A percentile compares a stretch with the other conserved stretches of the same genome.
These are phyloP conservation scores for Cutaneotrichosporon sp. DNA, from an alignment of 1,284 basidiomycete genomes.

Conservation along the genomic window DNA sequence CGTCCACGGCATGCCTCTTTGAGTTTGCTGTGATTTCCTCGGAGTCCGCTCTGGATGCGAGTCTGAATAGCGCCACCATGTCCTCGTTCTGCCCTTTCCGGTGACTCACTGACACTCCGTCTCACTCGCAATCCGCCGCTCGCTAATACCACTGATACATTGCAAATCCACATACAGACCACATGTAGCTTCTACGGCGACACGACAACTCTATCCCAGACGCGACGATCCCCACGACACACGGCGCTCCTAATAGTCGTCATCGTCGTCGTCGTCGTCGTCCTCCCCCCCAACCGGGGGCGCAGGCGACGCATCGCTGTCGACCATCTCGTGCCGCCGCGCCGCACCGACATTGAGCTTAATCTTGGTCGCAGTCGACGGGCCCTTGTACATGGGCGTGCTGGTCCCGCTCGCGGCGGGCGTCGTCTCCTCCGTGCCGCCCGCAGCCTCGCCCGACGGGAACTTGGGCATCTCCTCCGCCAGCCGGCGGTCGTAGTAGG, in stretches of 20 bases:
- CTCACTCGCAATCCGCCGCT: no score
- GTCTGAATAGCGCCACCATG: no score
- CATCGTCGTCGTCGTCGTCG: constrained; percentile 10
- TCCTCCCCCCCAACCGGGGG: constrained; percentile 27
- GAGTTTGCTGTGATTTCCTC: no score
- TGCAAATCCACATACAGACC: neutral
- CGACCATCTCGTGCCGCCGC: constrained; percentile 18
- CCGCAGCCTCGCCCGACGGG: neutral
- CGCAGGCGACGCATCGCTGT: constrained; percentile 16
- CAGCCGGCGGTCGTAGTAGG: constrained; percentile 63
- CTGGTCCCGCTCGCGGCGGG: constrained; percentile 35
- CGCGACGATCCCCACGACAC: no score
- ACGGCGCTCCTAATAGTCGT: neutral
- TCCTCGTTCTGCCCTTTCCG: no score
- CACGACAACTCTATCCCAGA: no score
- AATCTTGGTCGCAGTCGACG: constrained; percentile 31
- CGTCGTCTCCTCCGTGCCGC: constrained; percentile 17
- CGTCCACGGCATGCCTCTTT: no score
- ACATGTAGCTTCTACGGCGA: no score
- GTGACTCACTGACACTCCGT: no score
- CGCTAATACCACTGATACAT: no score
- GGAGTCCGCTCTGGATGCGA: no score
- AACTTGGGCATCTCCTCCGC: constrained; percentile 30
- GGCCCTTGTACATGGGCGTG: constrained; percentile 44
- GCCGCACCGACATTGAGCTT: constrained; percentile 34